These are phyloP conservation scores for Hypoxylon lienhwacheense DNA, from an alignment of 495 filamentous ascomycete species.

Conservation along the genomic window DNA sequence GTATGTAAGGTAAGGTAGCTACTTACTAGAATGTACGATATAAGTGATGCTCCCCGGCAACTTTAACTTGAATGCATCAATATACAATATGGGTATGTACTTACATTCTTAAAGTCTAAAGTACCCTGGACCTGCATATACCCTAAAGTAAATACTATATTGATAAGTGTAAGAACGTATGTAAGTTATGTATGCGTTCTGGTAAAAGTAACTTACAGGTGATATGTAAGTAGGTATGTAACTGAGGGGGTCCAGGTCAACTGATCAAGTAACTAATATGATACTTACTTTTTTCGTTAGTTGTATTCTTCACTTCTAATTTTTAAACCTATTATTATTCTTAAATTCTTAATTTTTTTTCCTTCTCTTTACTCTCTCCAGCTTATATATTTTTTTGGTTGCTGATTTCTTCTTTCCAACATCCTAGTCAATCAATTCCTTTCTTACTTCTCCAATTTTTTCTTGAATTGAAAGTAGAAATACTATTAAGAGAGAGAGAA, in stretches of 20 bases:
- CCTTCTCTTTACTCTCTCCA: background rate
- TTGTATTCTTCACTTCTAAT: constrained; percentile 1
- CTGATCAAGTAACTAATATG: constrained; percentile 18
- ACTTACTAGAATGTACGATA: no score
- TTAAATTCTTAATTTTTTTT: background rate
- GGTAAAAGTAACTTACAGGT: background rate
- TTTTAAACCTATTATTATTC: background rate
- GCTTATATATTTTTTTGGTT: background rate
- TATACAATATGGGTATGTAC: no score
- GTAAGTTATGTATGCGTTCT: background rate
- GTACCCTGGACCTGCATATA: no score
- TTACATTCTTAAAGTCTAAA: no score
- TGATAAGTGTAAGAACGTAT: background rate
- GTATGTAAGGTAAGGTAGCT: no score
- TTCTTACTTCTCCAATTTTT: constrained; percentile 23
- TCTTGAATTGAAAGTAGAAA: background rate
- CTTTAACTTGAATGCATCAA: no score
- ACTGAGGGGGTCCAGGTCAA: constrained; percentile 13
- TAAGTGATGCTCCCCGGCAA: no score
- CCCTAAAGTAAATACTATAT: no score
- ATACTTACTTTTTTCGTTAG: constrained; percentile 6
- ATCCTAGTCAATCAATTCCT: constrained; percentile 8
- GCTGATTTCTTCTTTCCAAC: background rate
- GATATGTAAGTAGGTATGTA: constrained; percentile 5
- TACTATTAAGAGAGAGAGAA: background rate